phyloP scores from a whole-genome alignment of 1,284 basidiomycete species.

The Ceratobasidium sp. region DNA sequence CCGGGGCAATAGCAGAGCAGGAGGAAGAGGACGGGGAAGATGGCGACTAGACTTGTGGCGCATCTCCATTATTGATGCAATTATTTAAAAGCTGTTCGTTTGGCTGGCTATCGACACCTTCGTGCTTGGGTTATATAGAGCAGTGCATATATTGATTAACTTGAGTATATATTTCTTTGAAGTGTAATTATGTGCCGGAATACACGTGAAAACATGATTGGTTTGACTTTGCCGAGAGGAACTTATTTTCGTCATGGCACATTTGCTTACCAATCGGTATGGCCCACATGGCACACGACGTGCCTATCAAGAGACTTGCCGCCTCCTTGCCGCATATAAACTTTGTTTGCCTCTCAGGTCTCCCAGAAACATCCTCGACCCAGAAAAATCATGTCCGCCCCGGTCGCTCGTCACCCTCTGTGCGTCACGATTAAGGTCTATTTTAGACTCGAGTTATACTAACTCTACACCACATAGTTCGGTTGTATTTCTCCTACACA shows the following conservation, averaged over 20 bases:
- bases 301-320: constrained; percentile 23
- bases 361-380: background rate
- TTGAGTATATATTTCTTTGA: background rate
- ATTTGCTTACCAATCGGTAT: constrained; percentile 21
- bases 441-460: background rate
- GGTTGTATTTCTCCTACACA: constrained; percentile 73
- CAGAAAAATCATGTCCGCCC: constrained; percentile 18
- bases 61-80: background rate
- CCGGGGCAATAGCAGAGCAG: constrained; percentile 10
- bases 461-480: constrained; percentile 54
- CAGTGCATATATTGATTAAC: background rate
- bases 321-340: constrained; percentile 30
- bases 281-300: constrained; percentile 29
- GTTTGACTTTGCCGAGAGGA: background rate
- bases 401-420: constrained; percentile 25
- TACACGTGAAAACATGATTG: background rate
- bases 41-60: background rate
- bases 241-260: background rate
- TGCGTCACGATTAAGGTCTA: background rate
- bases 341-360: constrained; percentile 15
- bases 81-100: constrained; percentile 12
- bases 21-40: constrained; percentile 33
- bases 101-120: background rate
- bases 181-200: background rate
- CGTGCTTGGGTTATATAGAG: background rate